Base-by-base conservation (phyloP, 306 rosid genomes). In the Acacia acuminata region DNA sequence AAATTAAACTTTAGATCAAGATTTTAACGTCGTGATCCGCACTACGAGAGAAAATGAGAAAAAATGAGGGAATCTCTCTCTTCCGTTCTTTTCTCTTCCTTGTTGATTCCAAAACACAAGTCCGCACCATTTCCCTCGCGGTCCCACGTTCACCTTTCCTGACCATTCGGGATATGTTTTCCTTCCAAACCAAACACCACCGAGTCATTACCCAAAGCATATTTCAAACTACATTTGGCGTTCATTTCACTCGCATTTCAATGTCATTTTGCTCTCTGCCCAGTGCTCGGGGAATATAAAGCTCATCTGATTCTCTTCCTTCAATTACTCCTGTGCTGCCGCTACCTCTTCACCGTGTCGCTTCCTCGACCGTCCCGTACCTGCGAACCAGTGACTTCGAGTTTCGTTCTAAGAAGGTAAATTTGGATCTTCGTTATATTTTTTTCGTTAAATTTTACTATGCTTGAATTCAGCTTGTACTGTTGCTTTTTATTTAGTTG, bases 221-320 rank as follows among this genome's bases (percentile, higher is more conserved):
- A 67, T 73, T 64, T 68, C 53, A 50, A 61, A 43, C 47, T 81
- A 69, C 88, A 77, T 89, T 89, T 86, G 88, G 44, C 73, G 82
- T 84, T 89, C 87, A 81, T 84, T 85, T 70, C 30, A 36, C 19
- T 19, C 50, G 7, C 80, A 55, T 55, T 27, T 42, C 80, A 55
- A n/a, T 53, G 43, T 67, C 90, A 84, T 86, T 89, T 86, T 74
- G 42, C 76, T 40, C 77, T 71, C 36, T 12, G 19, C 16, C 61
- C 38, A 3, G 22, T 12, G 30, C 16, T 73, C 38, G 4, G 15
- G 27, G 75, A 85, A 85, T 88, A 88, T 79, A 88, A 80, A 34
- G 56, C 82, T 67, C 77, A 30, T 76, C 73, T 69, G 15, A 71
- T 68, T 2, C 51, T 24, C 72, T 17, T 75, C 47, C 14, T 24